Percentiles rank a stretch among this genome's conserved stretches.
phyloP scores from a whole-genome alignment of 441 rosid species.

The Populus hybrid region DNA sequence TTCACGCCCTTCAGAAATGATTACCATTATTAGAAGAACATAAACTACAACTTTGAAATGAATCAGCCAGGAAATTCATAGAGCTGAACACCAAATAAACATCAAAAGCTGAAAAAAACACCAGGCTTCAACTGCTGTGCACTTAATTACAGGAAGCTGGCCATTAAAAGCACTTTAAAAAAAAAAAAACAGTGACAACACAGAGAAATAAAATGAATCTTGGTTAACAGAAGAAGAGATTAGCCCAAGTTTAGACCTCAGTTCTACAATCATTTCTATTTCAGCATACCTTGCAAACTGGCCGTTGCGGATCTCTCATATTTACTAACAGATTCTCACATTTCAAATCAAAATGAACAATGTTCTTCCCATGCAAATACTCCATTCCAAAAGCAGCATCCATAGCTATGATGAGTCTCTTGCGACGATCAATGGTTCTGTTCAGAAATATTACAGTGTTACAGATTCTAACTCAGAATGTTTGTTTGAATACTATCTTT shows the following conservation, averaged over 20 bases:
- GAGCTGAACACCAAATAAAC: no score
- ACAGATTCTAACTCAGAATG: slow-evolving; percentile 18
- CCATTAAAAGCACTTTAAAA: no score
- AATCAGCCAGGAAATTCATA: no score
- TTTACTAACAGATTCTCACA: slow-evolving; percentile 95
- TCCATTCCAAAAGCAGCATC: slow-evolving; percentile 99
- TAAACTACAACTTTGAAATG: neutral
- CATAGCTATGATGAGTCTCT: slow-evolving; percentile 98
- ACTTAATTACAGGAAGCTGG: no score
- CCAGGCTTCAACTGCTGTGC: no score
- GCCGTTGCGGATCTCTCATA: slow-evolving; percentile 99
- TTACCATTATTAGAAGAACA: neutral
- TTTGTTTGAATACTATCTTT: neutral
- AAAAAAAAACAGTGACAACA: no score
- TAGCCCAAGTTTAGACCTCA: no score
- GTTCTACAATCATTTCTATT: neutral
- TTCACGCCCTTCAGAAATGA: neutral
- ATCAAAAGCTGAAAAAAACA: no score
- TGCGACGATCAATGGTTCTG: slow-evolving; percentile 97
- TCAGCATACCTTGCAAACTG: slow-evolving; percentile 82
- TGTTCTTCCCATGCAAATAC: slow-evolving; percentile 94
- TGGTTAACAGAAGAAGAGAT: no score
- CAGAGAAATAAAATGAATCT: no score
- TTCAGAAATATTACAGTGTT: slow-evolving; percentile 19
- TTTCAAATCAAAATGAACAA: slow-evolving; percentile 97